Conservation (phyloP, 768 basidiomycete species). For the Strobilomyces confusus region DNA sequence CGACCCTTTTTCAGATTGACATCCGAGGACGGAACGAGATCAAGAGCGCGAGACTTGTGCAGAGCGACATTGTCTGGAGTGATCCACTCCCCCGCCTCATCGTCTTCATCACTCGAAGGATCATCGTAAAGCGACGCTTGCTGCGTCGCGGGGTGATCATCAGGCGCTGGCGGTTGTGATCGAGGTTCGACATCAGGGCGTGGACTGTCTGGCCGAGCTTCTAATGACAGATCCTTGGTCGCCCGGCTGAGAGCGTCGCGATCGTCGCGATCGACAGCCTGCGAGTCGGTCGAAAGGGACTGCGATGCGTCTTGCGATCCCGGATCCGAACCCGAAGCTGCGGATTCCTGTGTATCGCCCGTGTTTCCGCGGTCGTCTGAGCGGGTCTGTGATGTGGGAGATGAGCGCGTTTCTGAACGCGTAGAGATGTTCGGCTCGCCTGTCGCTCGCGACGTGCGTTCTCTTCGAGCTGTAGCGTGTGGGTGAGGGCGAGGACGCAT, state of each 20-base stretch:
- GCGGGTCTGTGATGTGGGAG: conserved; percentile 5
- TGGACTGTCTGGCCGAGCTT: conserved; percentile 6
- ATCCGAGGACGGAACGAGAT: conserved; percentile 65
- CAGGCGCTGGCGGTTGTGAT: conserved; percentile 21
- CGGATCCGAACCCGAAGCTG: not conserved
- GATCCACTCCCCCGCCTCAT: conserved; percentile 95
- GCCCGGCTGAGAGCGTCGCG: conserved; percentile 11
- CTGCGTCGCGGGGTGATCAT: not conserved
- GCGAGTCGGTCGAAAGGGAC: not conserved
- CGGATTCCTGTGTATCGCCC: conserved; percentile 4
- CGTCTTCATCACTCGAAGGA: conserved; percentile 69
- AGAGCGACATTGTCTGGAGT: conserved; percentile 81
- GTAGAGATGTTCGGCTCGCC: conserved; percentile 17
- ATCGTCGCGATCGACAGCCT: not conserved
- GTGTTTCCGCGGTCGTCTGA: not conserved
- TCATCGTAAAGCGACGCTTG: conserved; percentile 56
- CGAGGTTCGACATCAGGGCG: conserved; percentile 30
- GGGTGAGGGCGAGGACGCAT: conserved; percentile 84
- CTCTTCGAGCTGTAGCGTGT: conserved; percentile 62
- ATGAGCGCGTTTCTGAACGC: not conserved
- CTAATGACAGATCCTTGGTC: conserved; percentile 12
- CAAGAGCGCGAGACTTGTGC: conserved; percentile 85
- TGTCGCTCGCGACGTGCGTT: conserved; percentile 26
- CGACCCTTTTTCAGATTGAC: conserved; percentile 31
- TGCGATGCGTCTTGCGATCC: conserved; percentile 1